These are phyloP conservation scores for Zygotorulaspora mrakii DNA, from an alignment of 1,139 yeast genomes.

Conservation along the genomic window DNA sequence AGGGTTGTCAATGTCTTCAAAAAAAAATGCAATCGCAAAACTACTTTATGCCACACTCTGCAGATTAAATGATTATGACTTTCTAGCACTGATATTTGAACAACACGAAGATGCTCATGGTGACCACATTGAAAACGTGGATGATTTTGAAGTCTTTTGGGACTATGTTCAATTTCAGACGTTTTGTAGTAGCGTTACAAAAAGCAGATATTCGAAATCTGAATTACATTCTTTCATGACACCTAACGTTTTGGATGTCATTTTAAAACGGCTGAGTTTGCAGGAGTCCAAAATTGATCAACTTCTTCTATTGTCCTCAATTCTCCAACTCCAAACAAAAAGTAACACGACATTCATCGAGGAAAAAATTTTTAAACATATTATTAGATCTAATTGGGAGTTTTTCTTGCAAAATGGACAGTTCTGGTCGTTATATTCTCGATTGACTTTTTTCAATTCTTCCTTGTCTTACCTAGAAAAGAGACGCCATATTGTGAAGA, in stretches of 20 bases:
- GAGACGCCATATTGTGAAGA: slow-evolving; percentile 23
- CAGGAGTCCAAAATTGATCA: slow-evolving; percentile 22
- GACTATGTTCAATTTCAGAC: slow-evolving; percentile 29
- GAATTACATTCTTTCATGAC: slow-evolving; percentile 13
- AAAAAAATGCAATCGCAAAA: slow-evolving; percentile 26
- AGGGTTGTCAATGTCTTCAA: slow-evolving; percentile 25
- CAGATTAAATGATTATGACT: slow-evolving; percentile 23
- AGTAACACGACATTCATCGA: slow-evolving; percentile 26
- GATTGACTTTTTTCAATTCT: slow-evolving; percentile 27
- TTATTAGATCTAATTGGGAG: slow-evolving; percentile 21
- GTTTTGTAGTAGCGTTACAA: slow-evolving; percentile 20
- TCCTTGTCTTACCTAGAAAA: slow-evolving; percentile 28
- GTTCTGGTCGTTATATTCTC: slow-evolving; percentile 32
- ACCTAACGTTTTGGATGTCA: slow-evolving; percentile 15
- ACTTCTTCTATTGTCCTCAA: slow-evolving; percentile 19
- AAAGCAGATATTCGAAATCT: slow-evolving; percentile 23
- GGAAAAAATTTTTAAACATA: slow-evolving; percentile 23
- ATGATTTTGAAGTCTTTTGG: slow-evolving; percentile 32
- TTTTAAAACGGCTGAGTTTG: slow-evolving; percentile 22
- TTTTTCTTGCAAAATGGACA: slow-evolving; percentile 22
- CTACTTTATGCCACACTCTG: slow-evolving; percentile 23
- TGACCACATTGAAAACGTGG: slow-evolving; percentile 21
- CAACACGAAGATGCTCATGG: slow-evolving; percentile 17
- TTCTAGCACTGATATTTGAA: slow-evolving; percentile 17
- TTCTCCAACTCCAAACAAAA: slow-evolving; percentile 27